Conservation (phyloP, 768 basidiomycete genomes). For the Plicaturopsis crispa region DNA sequence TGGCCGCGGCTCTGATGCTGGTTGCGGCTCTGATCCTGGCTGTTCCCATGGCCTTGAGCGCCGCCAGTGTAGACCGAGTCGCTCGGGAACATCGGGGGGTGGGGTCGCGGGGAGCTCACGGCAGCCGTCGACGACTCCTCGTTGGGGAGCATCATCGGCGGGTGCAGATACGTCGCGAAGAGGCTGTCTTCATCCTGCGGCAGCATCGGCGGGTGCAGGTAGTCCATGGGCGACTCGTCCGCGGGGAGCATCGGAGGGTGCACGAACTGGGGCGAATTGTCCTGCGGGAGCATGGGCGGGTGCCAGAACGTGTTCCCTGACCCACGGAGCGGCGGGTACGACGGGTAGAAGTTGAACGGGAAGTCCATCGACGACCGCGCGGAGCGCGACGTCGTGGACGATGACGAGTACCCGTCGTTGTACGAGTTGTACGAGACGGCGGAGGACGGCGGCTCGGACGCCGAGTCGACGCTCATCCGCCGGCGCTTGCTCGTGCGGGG, state of each 20-base stretch:
- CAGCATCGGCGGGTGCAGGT: slow-evolving; percentile 54
- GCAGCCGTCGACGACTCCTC: slow-evolving; percentile 23
- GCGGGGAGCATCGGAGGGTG: slow-evolving; percentile 66
- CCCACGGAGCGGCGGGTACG: slow-evolving; percentile 45
- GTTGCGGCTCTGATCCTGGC: slow-evolving; percentile 14
- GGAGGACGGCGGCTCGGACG: slow-evolving; percentile 48
- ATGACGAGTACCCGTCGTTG: slow-evolving; percentile 53
- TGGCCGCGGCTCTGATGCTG: too few relatives aligned
- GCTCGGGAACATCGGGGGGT: slow-evolving; percentile 27
- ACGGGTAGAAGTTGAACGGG: slow-evolving; percentile 48
- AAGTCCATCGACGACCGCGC: slow-evolving; percentile 59
- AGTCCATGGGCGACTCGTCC: slow-evolving; percentile 68
- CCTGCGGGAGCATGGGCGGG: slow-evolving; percentile 63
- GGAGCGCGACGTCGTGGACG: slow-evolving; percentile 50
- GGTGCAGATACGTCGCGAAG: slow-evolving; percentile 45
- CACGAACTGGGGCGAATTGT: slow-evolving; percentile 46
- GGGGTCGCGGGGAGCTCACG: slow-evolving; percentile 17
- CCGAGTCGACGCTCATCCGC: slow-evolving; percentile 53
- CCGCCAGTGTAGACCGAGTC: slow-evolving; percentile 21
- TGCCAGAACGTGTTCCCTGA: slow-evolving; percentile 70
- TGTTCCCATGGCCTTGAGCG: slow-evolving; percentile 6
- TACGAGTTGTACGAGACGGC: slow-evolving; percentile 60
- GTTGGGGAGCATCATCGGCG: slow-evolving; percentile 46
- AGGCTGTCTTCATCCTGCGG: slow-evolving; percentile 61
- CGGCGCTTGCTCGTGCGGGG: slow-evolving; percentile 58